Evolutionary conservation across 2,329 filamentous ascomycete species (phyloP).

Genomic region (Phyllosticta citrichinensis): DNA sequence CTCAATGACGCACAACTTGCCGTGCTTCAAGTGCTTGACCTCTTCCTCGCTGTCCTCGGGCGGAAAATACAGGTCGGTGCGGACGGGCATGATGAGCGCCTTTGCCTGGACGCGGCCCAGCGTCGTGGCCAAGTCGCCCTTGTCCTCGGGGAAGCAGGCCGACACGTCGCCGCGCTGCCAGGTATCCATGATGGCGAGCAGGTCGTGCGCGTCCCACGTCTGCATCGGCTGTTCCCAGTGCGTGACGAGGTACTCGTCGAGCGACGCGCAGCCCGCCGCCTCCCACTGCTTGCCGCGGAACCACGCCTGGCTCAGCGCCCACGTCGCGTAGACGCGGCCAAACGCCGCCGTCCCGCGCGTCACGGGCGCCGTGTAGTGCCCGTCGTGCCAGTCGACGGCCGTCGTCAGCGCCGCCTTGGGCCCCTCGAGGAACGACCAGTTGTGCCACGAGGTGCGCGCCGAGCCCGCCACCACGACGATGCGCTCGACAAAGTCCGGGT

Average conservation of each 20-base stretch:
- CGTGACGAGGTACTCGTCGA: conserved; percentile 19
- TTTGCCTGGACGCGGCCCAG: conserved; percentile 27
- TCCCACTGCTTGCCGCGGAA: conserved; percentile 30
- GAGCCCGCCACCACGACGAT: conserved; percentile 40
- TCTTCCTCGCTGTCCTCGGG: conserved; percentile 30
- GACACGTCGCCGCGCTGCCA: conserved; percentile 34
- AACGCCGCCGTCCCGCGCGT: conserved; percentile 24
- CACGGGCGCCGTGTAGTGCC: neutral
- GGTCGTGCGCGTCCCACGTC: conserved; percentile 27
- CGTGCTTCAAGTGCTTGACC: conserved; percentile 24
- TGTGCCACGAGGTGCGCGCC: conserved; percentile 42
- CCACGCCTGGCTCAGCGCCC: conserved; percentile 32
- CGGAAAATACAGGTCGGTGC: conserved; percentile 33
- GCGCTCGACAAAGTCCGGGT: conserved; percentile 36
- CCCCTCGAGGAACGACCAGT: conserved; percentile 47
- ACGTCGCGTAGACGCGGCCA: conserved; percentile 29
- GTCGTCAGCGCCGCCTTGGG: conserved; percentile 40
- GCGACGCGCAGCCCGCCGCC: conserved; percentile 20
- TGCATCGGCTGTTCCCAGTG: conserved; percentile 22
- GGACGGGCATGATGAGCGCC: conserved; percentile 30
- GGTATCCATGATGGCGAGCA: conserved; percentile 29
- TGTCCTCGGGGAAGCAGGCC: conserved; percentile 14
- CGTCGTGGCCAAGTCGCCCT: conserved; percentile 24
- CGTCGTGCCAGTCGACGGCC: conserved; percentile 26
- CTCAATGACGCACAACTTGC: conserved; percentile 22